Percentiles rank a stretch among this genome's conserved stretches.
These are phyloP conservation scores for Fragilaria crotonensis DNA, from an alignment of 108 stramenopile species.

Conservation along the genomic window DNA sequence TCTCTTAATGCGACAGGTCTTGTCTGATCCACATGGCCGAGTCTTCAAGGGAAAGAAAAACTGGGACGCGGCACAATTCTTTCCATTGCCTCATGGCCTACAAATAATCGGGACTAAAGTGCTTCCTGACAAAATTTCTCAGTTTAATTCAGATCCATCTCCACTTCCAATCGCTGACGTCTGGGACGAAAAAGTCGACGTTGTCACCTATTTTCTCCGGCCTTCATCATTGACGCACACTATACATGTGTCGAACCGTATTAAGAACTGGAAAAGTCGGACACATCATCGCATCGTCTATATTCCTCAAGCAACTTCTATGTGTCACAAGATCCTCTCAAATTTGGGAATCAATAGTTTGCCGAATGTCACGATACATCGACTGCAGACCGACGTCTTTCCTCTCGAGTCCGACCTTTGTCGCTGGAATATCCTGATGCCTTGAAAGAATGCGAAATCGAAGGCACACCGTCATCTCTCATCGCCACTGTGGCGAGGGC, in stretches of 20 bases:
- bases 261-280: constrained; percentile 4
- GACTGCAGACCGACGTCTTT: constrained; percentile 43
- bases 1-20: constrained; percentile 40
- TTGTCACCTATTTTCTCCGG: constrained; percentile 39
- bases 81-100: constrained; percentile 24
- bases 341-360: background rate
- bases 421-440: constrained; percentile 34
- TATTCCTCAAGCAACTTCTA: constrained; percentile 38
- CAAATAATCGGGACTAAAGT: constrained; percentile 34
- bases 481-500: constrained; percentile 55
- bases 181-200: constrained; percentile 30
- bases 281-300: constrained; percentile 37
- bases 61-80: constrained; percentile 25
- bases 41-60: constrained; percentile 24
- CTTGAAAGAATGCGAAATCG: constrained; percentile 32
- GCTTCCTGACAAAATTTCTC: constrained; percentile 5
- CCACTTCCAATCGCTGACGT: background rate
- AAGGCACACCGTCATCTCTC: constrained; percentile 55
- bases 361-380: constrained; percentile 23
- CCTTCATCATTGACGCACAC: constrained; percentile 25
- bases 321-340: constrained; percentile 10
- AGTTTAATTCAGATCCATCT: background rate
- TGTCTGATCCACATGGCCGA: constrained; percentile 40
- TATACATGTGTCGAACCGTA: background rate
- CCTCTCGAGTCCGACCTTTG: constrained; percentile 44